Conservation (phyloP, 305 asterid species). For the Withania somnifera region DNA sequence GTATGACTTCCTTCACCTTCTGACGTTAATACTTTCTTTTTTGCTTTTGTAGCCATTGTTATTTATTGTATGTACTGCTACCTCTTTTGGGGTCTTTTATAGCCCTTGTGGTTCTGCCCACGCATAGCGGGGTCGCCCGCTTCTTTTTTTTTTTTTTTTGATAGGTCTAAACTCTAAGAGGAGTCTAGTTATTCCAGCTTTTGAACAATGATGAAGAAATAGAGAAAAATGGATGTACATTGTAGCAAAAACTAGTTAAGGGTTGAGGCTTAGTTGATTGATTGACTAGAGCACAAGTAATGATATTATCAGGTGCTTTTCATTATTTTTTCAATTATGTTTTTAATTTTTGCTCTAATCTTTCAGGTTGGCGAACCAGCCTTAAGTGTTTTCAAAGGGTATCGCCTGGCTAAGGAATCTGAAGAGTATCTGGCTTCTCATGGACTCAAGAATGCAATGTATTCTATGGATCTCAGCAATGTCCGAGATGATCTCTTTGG, state of each 20-base stretch:
- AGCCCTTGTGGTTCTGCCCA: no score
- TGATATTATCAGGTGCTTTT: neutral
- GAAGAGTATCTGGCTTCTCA: conserved; percentile 71
- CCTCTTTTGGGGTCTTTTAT: neutral
- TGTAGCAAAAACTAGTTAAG: neutral
- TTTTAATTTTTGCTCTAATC: neutral
- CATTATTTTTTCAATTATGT: no score
- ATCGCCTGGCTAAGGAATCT: conserved; percentile 60
- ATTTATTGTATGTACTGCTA: neutral
- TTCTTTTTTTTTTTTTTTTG: no score
- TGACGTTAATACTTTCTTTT: neutral
- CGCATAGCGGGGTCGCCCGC: no score
- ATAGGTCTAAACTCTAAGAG: neutral
- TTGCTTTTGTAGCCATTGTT: neutral
- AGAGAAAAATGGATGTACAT: neutral
- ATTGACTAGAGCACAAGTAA: neutral
- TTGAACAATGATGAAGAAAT: neutral
- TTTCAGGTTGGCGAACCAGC: conserved; percentile 58
- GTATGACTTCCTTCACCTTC: conserved; percentile 24
- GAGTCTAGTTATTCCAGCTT: neutral
- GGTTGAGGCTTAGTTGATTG: neutral
- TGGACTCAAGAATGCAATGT: conserved; percentile 75
- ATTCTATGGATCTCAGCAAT: conserved; percentile 40
- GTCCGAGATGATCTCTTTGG: conserved; percentile 82
- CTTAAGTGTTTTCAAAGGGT: conserved; percentile 68